phyloP scores from a whole-genome alignment of 1,139 yeast genomes.

The Suhomyces panamericanus region DNA sequence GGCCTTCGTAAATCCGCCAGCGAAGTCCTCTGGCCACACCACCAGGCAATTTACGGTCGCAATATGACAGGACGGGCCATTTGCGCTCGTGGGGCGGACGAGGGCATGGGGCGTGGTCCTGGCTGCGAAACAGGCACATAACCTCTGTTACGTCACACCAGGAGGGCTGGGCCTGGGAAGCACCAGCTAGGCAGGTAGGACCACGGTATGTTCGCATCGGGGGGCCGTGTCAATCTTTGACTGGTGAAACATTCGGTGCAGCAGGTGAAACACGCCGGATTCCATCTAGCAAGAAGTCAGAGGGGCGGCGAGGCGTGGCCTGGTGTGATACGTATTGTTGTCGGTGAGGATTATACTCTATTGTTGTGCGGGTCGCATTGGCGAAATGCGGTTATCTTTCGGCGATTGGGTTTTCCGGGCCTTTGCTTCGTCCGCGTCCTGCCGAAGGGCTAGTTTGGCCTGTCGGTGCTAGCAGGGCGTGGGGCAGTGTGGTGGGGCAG shows the following conservation, averaged over 20 bases:
- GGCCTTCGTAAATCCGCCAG: constrained; percentile 8
- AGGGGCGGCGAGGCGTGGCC: too few relatives aligned
- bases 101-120: background rate
- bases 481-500: too few relatives aligned
- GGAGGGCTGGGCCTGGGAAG: background rate
- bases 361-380: too few relatives aligned
- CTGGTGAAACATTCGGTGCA: constrained; percentile 2
- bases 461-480: too few relatives aligned
- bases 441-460: too few relatives aligned
- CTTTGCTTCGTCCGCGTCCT: too few relatives aligned
- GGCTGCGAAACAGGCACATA: constrained; percentile 6
- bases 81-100: constrained; percentile 3
- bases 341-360: too few relatives aligned
- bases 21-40: constrained; percentile 1
- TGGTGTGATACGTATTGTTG: too few relatives aligned
- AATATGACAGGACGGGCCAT: background rate
- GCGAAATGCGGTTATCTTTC: too few relatives aligned
- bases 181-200: background rate
- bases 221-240: background rate
- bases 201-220: background rate
- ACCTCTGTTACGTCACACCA: background rate
- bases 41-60: constrained; percentile 1
- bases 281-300: background rate
- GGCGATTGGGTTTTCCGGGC: too few relatives aligned
- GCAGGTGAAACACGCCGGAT: background rate